A percentile compares a stretch with the other conserved stretches of the same genome.
Evolutionary conservation across 345 rosid species (phyloP).

Genomic region (Cardamine resedifolia): DNA sequence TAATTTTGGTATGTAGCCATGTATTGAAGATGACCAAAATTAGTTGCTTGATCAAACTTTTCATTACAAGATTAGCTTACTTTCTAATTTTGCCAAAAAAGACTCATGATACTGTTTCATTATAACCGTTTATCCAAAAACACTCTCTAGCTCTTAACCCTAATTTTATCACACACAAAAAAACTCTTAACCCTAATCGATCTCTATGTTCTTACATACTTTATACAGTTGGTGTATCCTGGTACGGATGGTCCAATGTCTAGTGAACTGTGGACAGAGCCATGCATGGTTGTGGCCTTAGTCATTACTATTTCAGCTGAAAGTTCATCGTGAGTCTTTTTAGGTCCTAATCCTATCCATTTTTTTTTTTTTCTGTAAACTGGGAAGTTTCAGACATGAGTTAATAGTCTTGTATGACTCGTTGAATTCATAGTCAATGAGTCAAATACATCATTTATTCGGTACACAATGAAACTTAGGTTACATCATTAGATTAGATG

Average conservation of each 20-base stretch:
- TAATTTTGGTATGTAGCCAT: too few species aligned
- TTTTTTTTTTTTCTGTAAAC: not conserved
- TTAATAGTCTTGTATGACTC: not conserved
- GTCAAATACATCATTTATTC: constrained; percentile 27
- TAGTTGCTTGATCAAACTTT: too few species aligned
- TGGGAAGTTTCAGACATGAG: too few species aligned
- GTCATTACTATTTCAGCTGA: not conserved
- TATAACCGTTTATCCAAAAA: too few species aligned
- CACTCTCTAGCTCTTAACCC: too few species aligned
- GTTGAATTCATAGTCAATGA: constrained; percentile 19
- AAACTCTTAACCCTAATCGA: too few species aligned
- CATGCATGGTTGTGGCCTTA: not conserved
- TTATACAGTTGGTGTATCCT: too few species aligned
- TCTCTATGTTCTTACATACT: too few species aligned
- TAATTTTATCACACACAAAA: too few species aligned
- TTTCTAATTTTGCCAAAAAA: not conserved
- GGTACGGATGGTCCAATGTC: too few species aligned
- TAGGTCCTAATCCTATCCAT: not conserved
- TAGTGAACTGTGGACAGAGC: not conserved
- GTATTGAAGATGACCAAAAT: too few species aligned
- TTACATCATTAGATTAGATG: constrained; percentile 18
- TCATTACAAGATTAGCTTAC: too few species aligned
- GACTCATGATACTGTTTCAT: not conserved
- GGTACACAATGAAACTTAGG: constrained; percentile 18
- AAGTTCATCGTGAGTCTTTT: not conserved